These are phyloP conservation scores for Multifurca ochricompacta DNA, from an alignment of 768 basidiomycete genomes.

Conservation along the genomic window DNA sequence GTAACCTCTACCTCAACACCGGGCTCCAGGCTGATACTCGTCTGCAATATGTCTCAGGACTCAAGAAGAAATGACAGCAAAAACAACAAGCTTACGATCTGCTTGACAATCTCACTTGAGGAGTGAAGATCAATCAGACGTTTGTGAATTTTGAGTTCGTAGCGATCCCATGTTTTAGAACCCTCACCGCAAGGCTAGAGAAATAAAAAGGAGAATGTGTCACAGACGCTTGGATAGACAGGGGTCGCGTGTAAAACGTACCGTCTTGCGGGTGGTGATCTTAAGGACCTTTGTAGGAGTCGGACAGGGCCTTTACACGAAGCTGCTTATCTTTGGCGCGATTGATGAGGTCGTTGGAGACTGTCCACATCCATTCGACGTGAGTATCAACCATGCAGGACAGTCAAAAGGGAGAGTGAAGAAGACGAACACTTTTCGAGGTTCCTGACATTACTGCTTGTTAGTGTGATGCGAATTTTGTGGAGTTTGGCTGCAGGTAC, in stretches of 20 bases:
- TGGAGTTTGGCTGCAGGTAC: conserved; percentile 88
- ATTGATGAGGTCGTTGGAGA: conserved; percentile 94
- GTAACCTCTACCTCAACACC: conserved; percentile 99
- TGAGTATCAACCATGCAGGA: neutral
- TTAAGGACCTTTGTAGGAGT: conserved; percentile 98
- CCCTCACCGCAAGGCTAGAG: conserved; percentile 97
- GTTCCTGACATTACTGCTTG: conserved; percentile 95
- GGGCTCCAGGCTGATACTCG: conserved; percentile 96
- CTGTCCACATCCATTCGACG: conserved; percentile 33
- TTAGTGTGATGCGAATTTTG: conserved; percentile 99
- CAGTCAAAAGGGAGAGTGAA: neutral
- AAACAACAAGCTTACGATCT: conserved; percentile 65
- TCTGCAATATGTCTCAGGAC: conserved; percentile 41
- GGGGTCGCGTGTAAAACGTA: conserved; percentile 34
- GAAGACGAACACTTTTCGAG: conserved; percentile 84
- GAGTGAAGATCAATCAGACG: conserved; percentile 98
- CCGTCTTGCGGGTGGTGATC: conserved; percentile 99
- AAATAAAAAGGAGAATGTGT: neutral
- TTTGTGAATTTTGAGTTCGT: conserved; percentile 99
- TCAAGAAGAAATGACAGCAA: neutral
- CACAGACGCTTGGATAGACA: neutral
- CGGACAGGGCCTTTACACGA: conserved; percentile 98
- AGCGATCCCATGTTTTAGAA: conserved; percentile 99
- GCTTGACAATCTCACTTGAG: conserved; percentile 98
- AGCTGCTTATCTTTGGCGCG: conserved; percentile 99